A percentile compares a stretch with the other conserved stretches of the same genome.
phyloP scores from a whole-genome alignment of 352 stramenopile species.

The Albugo candida region DNA sequence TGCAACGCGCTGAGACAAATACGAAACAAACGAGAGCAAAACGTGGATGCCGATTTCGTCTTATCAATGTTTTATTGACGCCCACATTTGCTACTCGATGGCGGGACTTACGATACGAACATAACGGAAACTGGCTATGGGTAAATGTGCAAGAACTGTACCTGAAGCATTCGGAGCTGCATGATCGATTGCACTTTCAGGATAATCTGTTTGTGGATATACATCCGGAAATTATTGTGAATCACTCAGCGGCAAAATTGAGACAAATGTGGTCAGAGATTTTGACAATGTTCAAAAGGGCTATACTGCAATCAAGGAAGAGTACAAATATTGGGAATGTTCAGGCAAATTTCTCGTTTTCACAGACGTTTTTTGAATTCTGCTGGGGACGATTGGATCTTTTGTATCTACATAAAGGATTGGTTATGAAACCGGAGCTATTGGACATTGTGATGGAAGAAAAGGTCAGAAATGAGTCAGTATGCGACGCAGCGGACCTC shows the following conservation, averaged over 20 bases:
- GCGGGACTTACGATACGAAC: slow-evolving; percentile 18
- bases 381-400: slow-evolving; percentile 34
- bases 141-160: slow-evolving; percentile 35
- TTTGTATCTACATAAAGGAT: slow-evolving; percentile 45
- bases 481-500: no score
- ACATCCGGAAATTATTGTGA: slow-evolving; percentile 20
- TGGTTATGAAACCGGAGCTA: slow-evolving; percentile 29
- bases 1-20: no score
- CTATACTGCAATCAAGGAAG: slow-evolving; percentile 16
- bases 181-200: slow-evolving; percentile 37
- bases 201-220: slow-evolving; percentile 38
- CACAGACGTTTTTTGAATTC: slow-evolving; percentile 34
- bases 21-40: no score
- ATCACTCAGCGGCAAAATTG: slow-evolving; percentile 23
- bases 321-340: slow-evolving; percentile 5
- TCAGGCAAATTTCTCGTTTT: slow-evolving; percentile 2
- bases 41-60: slow-evolving; percentile 39
- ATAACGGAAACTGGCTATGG: slow-evolving; percentile 22
- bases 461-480: slow-evolving; percentile 3
- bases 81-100: slow-evolving; percentile 30
- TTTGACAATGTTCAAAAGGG: slow-evolving; percentile 24
- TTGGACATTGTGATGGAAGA: slow-evolving; percentile 24
- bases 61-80: slow-evolving; percentile 48
- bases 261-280: slow-evolving; percentile 50
- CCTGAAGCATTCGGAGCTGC: slow-evolving; percentile 19